Evolutionary conservation across 768 basidiomycete genomes (phyloP).

Genomic region (Neoboletus brunneissimus): DNA sequence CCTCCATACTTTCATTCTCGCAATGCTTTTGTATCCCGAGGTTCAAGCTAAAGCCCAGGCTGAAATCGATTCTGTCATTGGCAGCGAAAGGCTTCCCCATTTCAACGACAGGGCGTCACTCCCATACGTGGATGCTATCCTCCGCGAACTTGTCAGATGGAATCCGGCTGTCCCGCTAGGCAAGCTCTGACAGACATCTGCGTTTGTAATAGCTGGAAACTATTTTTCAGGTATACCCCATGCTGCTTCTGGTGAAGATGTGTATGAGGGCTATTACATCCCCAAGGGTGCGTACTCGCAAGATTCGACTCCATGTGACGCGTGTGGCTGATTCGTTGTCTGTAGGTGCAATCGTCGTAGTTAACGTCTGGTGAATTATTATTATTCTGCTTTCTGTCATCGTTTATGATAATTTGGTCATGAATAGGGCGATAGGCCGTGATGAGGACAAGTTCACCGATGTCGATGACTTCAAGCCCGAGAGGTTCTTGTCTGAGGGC

Average conservation of each 20-base stretch:
- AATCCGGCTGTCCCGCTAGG: slow-evolving; percentile 26
- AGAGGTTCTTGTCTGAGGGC: slow-evolving; percentile 22
- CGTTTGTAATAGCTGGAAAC: not conserved
- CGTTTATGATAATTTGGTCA: not conserved
- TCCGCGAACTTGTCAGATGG: slow-evolving; percentile 36
- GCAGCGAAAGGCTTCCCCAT: slow-evolving; percentile 19
- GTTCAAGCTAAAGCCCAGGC: slow-evolving; percentile 25
- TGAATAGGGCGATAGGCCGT: slow-evolving; percentile 23
- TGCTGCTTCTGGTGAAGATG: slow-evolving; percentile 21
- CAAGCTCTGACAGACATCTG: not conserved
- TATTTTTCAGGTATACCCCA: slow-evolving; percentile 23
- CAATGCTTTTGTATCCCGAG: slow-evolving; percentile 28
- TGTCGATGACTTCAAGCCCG: slow-evolving; percentile 26
- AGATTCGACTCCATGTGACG: not conserved
- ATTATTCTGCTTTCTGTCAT: too few relatives aligned
- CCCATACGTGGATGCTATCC: slow-evolving; percentile 43
- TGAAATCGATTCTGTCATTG: slow-evolving; percentile 29
- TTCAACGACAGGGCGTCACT: slow-evolving; percentile 29
- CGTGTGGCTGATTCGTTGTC: slow-evolving; percentile 1
- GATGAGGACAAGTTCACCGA: slow-evolving; percentile 19
- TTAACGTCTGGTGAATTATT: slow-evolving; percentile 34
- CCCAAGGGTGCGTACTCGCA: slow-evolving; percentile 34
- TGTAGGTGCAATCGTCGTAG: slow-evolving; percentile 29
- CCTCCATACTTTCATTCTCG: slow-evolving; percentile 25
- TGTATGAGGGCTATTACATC: slow-evolving; percentile 37